Conservation (phyloP, 257 asterid species). For the Gentiana dahurica region DNA sequence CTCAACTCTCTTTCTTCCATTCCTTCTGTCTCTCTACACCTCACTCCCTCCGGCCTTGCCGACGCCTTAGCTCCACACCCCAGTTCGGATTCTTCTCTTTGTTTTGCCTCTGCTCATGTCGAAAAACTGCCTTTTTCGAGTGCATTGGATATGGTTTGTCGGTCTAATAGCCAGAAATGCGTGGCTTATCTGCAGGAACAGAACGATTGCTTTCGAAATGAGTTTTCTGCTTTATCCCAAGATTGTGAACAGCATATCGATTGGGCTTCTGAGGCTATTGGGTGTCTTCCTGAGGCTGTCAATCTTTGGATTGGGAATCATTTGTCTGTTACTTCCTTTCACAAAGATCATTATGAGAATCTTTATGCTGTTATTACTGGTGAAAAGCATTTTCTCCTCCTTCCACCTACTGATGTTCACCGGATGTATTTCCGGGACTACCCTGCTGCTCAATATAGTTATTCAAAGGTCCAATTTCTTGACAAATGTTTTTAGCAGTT, state of each 20-base stretch:
- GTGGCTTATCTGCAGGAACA: constrained; percentile 86
- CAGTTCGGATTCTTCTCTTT: constrained; percentile 37
- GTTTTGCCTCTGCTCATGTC: constrained; percentile 81
- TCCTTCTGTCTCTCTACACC: constrained; percentile 71
- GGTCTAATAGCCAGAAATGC: constrained; percentile 14
- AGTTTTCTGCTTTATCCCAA: constrained; percentile 41
- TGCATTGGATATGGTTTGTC: constrained; percentile 41
- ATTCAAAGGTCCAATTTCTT: constrained; percentile 38
- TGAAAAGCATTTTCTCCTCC: constrained; percentile 65
- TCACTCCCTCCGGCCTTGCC: constrained; percentile 80
- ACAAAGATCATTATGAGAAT: constrained; percentile 90
- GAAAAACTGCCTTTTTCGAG: constrained; percentile 37
- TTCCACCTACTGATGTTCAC: constrained; percentile 88
- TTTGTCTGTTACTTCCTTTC: constrained; percentile 66
- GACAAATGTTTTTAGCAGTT: background rate
- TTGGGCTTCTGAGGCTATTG: constrained; percentile 82
- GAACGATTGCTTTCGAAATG: constrained; percentile 79
- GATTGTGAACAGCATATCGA: constrained; percentile 55
- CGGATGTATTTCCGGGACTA: constrained; percentile 70
- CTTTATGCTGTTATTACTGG: constrained; percentile 70
- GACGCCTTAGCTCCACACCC: constrained; percentile 49
- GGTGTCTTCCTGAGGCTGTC: constrained; percentile 79
- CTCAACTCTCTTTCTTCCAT: constrained; percentile 40
- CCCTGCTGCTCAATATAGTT: constrained; percentile 55
- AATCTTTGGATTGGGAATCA: constrained; percentile 80